Conservation (phyloP, 768 basidiomycete species). For the Hypholoma fasciculare region DNA sequence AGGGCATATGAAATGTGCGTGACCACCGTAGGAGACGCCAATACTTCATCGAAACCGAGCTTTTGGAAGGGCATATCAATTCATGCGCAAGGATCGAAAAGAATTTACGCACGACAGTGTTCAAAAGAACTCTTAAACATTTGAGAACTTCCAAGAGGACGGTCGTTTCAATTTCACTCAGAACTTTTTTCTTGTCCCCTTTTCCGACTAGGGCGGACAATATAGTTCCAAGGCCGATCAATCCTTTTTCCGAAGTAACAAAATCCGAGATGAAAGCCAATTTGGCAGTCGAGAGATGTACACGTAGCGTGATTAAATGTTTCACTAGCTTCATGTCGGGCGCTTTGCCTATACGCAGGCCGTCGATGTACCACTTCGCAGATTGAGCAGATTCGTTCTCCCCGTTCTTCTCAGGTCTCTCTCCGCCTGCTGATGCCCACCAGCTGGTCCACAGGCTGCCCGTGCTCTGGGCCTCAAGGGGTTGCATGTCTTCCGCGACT, state of each 20-base stretch:
- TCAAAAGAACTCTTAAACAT: slow-evolving; percentile 80
- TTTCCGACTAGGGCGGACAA: slow-evolving; percentile 66
- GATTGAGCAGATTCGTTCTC: slow-evolving; percentile 44
- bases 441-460: slow-evolving; percentile 77
- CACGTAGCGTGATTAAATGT: slow-evolving; percentile 78
- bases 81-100: neutral
- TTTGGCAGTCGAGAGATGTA: slow-evolving; percentile 83
- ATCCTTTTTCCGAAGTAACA: slow-evolving; percentile 60
- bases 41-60: slow-evolving; percentile 71
- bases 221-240: slow-evolving; percentile 59
- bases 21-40: slow-evolving; percentile 63
- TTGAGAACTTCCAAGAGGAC: slow-evolving; percentile 75
- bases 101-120: slow-evolving; percentile 67
- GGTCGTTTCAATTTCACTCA: slow-evolving; percentile 65
- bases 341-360: slow-evolving; percentile 53
- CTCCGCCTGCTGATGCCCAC: slow-evolving; percentile 72
- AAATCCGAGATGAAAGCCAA: slow-evolving; percentile 80
- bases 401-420: slow-evolving; percentile 32
- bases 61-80: slow-evolving; percentile 27
- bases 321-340: slow-evolving; percentile 67
- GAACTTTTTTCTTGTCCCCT: slow-evolving; percentile 57
- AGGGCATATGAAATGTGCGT: slow-evolving; percentile 75
- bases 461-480: slow-evolving; percentile 64
- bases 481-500: slow-evolving; percentile 32
- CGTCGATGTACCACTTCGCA: slow-evolving; percentile 64